Evolutionary conservation across 106 monocot genomes (phyloP).

Genomic region (Dendrobium nobile): DNA sequence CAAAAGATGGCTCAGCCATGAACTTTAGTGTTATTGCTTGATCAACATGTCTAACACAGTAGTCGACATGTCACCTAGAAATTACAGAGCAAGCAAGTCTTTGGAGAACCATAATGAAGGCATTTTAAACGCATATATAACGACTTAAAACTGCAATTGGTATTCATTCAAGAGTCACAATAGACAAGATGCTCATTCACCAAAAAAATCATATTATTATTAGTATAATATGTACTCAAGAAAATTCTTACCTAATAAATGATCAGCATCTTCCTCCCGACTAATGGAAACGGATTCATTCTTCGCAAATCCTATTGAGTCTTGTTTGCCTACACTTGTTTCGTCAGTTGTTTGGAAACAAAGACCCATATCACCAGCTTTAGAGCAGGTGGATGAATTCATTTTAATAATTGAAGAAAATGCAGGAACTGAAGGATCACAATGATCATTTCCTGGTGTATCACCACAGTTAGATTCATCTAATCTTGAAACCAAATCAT

Average conservation of each 20-base stretch:
- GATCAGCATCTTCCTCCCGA: slow-evolving; percentile 1
- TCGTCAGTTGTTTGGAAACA: background rate
- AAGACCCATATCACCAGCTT: slow-evolving; percentile 4
- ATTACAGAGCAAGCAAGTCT: too few species aligned
- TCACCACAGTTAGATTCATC: background rate
- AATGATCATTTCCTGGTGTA: slow-evolving; percentile 11
- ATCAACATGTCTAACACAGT: background rate
- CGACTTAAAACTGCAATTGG: background rate
- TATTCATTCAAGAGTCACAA: background rate
- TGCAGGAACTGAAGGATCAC: slow-evolving; percentile 13
- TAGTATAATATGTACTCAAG: background rate
- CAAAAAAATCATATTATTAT: background rate
- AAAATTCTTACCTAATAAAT: slow-evolving; percentile 18
- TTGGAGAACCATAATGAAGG: background rate
- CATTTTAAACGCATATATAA: background rate
- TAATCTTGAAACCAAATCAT: background rate
- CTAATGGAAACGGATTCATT: background rate
- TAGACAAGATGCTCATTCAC: background rate
- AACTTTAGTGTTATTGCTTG: background rate
- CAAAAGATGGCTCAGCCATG: background rate
- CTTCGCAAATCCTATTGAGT: background rate
- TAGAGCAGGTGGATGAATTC: background rate
- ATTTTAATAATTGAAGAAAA: slow-evolving; percentile 9
- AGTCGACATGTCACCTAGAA: too few species aligned
- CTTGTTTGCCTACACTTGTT: slow-evolving; percentile 5